Evolutionary conservation across 2,329 filamentous ascomycete species (phyloP), one percentile per base, ranked within the genome.

Genomic region (Alternaria brassicicola): DNA sequence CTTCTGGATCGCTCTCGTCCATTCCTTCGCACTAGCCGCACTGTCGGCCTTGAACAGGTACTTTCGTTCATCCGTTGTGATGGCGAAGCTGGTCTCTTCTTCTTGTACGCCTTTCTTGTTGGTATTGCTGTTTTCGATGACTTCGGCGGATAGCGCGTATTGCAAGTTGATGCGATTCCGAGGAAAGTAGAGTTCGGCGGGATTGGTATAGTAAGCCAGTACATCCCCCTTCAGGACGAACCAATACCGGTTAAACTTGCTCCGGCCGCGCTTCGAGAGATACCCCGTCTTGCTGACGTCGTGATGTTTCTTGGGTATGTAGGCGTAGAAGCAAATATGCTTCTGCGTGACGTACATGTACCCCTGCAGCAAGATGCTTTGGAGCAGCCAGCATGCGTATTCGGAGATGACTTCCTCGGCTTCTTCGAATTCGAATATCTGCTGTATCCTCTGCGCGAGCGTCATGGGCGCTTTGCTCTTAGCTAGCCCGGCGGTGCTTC

Each of bases 281-380:
- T 94, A 92, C 1, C 95, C 94, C 1, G 93, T 94, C 78, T 97
- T 98, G 65, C 89, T 86, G 84, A 91, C 74, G 36, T 74, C 68
- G 55, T 72, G 66, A 50, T 90, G 87, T 83, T 95, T 97, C 82
- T 93, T 96, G 6, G 93, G 93, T n/a, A 98, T 84, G 74, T 97
- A 97, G 36, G 95, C 93, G 74, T 97, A 98, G 76, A 98, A 99
- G 79, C 93, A 97, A 61, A 98, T 90, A 74, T 99, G 95, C 68
- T 89, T 90, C 61, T 90, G 84, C 0, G 95, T 98, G 71, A 99
- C 91, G 79, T 98, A 98, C 85, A 99, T 89, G 75, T 95, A 97
- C 6, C 95, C 95, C 74, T 97, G 93, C 8, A 98, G 84, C 28
- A 98, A 82, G 42, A 97, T 92, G 72, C 90, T 97, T 75, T 97